A percentile compares a stretch with the other conserved stretches of the same genome.
Evolutionary conservation across 2,329 filamentous ascomycete genomes (phyloP).

Genomic region (Cladophialophora bantiana): DNA sequence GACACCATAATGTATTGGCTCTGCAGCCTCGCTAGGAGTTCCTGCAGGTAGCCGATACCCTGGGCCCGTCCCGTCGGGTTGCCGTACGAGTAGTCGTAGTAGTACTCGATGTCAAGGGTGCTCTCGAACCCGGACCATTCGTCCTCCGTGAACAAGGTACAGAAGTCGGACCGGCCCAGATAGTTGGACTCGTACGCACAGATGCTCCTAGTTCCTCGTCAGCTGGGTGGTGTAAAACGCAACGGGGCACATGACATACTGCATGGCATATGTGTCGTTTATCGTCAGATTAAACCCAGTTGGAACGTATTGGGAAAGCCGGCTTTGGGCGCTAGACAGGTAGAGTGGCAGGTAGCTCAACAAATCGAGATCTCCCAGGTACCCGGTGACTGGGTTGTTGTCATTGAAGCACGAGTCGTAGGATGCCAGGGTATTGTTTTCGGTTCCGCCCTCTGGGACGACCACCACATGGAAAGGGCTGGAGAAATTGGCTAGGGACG

Average conservation of each 20-base stretch:
- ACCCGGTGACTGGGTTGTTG: slow-evolving; percentile 45
- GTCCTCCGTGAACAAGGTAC: slow-evolving; percentile 60
- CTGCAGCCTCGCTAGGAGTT: slow-evolving; percentile 58
- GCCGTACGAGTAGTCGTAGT: slow-evolving; percentile 55
- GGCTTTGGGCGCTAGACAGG: slow-evolving; percentile 53
- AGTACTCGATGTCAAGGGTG: slow-evolving; percentile 60
- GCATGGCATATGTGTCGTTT: slow-evolving; percentile 61
- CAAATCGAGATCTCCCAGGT: slow-evolving; percentile 51
- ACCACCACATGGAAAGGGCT: slow-evolving; percentile 55
- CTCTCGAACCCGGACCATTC: slow-evolving; percentile 64
- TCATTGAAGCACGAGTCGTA: slow-evolving; percentile 57
- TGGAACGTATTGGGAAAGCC: slow-evolving; percentile 58
- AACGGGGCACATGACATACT: slow-evolving; percentile 34
- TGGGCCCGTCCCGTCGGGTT: slow-evolving; percentile 61
- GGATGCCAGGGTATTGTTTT: slow-evolving; percentile 62
- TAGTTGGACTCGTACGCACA: slow-evolving; percentile 63
- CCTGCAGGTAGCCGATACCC: slow-evolving; percentile 61
- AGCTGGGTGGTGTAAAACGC: not conserved
- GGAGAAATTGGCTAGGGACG: slow-evolving; percentile 50
- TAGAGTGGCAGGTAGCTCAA: slow-evolving; percentile 56
- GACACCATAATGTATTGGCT: slow-evolving; percentile 56
- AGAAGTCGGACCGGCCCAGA: slow-evolving; percentile 60
- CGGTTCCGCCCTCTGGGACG: slow-evolving; percentile 58
- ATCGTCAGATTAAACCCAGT: slow-evolving; percentile 56
- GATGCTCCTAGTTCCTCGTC: slow-evolving; percentile 52